Evolutionary conservation across 129 eudicot genomes (phyloP).

Genomic region (Flaveria linearis): DNA sequence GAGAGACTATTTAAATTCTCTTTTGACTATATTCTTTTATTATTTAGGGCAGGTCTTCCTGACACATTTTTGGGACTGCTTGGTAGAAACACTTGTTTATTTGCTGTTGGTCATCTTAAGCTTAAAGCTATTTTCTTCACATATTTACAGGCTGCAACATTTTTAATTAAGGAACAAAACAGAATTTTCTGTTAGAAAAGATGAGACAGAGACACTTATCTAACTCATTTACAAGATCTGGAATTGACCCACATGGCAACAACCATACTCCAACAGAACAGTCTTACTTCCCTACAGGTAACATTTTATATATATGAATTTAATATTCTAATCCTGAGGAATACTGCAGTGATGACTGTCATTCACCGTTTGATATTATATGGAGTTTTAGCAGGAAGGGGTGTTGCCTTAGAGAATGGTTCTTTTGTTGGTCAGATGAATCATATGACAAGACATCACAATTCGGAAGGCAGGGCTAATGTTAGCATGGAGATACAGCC

Average conservation of each 20-base stretch:
- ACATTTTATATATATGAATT: background rate
- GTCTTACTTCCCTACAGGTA: conserved; percentile 48
- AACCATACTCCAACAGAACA: conserved; percentile 39
- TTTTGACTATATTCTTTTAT: background rate
- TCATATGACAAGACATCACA: conserved; percentile 39
- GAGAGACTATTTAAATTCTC: conserved; percentile 14
- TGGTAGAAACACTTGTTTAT: conserved; percentile 18
- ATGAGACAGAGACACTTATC: conserved; percentile 55
- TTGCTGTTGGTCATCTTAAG: conserved; percentile 14
- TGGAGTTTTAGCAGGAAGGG: conserved; percentile 39
- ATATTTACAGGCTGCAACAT: conserved; percentile 39
- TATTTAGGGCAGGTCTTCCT: conserved; percentile 9
- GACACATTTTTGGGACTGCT: conserved; percentile 3
- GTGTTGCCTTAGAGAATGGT: conserved; percentile 34
- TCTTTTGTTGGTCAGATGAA: conserved; percentile 36
- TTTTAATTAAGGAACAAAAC: background rate
- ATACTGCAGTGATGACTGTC: background rate
- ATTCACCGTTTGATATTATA: conserved; percentile 1
- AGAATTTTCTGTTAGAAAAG: conserved; percentile 16
- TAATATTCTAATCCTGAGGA: background rate
- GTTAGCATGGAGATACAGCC: conserved; percentile 41
- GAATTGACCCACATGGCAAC: conserved; percentile 34
- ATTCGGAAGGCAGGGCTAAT: conserved; percentile 36
- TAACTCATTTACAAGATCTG: conserved; percentile 38
- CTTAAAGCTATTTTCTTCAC: conserved; percentile 13